Evolutionary conservation across 805 yeast species (phyloP), one percentile per base, ranked within the genome.

Genomic region (Millerago galiae): DNA sequence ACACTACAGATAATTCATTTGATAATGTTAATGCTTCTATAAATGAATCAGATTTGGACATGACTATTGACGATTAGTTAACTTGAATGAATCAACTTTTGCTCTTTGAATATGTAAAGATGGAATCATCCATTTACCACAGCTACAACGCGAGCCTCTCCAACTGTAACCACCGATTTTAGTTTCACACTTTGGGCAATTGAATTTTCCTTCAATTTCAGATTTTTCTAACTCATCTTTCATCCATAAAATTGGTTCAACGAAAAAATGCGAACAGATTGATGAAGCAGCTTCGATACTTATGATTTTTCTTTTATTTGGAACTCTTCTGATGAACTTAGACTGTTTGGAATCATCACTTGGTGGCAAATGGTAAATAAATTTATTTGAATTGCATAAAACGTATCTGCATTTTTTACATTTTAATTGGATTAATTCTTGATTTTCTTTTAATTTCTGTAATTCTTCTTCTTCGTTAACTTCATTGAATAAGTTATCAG

Each of bases 121-220:
- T 0, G 99, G 99, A 9, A 87, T 75, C 71, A 91, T 81, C 99
- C 99, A 93, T 53, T 77, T 79, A 3, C 97, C 97, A 62, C 99
- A 93, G 44, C 93, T 79, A 61, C 99, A 93, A 53, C 95, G 68
- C 2, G 91, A 79, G 0, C 99, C 99, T 55, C 81, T 85, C 99
- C 99, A 93, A 48, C 81, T 78, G 60, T 89, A 93, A 0, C 87
- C 89, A 12, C 99, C 99, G 2, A 93, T 77, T 64, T 91, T 93
- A 13, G 84, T 70, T 5, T 68, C 67, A 66, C 99, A 93, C 55
- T 81, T 83, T 2, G 93, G 93, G 61, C 99, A 93, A 10, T 65
- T 60, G 35, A 93, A 78, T 55, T 83, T 86, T 2, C 99, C 99
- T 60, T 91, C 97, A 8, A 93, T 83, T 29, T 86, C 86, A 51